Base-by-base conservation (phyloP, 2,329 filamentous ascomycete species). In the Pyricularia grisea region DNA sequence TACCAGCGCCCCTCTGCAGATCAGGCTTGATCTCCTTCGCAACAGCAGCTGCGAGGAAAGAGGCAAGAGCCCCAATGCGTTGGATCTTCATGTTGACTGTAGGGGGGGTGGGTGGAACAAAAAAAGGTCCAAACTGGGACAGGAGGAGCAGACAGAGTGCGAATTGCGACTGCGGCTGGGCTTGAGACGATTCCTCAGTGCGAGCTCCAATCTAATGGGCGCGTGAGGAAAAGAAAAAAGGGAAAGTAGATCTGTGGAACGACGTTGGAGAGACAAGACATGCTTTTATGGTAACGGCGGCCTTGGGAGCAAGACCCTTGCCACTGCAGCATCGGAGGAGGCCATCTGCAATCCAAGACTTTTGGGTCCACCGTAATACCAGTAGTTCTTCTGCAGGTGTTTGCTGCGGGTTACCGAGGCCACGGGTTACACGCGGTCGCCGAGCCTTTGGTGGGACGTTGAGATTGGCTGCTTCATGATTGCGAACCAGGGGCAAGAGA, bases 11-110 rank as follows among this genome's bases (percentile, higher is more conserved):
- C 25, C 60, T 61, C 31, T 64, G 30, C 30, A 61, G 25, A 61
- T 68, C 67, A 9, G 67, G 67, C 67, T 65, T 65, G 30, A 68
- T 64, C 67, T 68, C 67, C 67, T 68, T 68, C n/a, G 67, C 67
- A 27, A 61, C 31, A 17, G 60, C 60, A 17, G 60, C 60, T 17
- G 60, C 60, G 25, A 63, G 60, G 25, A 63, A 23, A 17, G 60
- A 63, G 60, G 60, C 60, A 28, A 63, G 60, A 63, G 60, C 23
- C 60, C 60, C 60, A 30, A 63, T 28, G 25, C 60, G 60, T 63
- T 63, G 60, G 60, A 63, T 63, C 60, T 63, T 63, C 60, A 63
- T 63, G 12, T 23, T 63, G 60, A 30, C 33, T 36, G 1, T 17
- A 25, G 30, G 25, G 20, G n/a, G 36, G 42, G 17, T 20, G 20